Evolutionary conservation across 2,329 filamentous ascomycete species (phyloP).

Genomic region (Alternaria infectoria): DNA sequence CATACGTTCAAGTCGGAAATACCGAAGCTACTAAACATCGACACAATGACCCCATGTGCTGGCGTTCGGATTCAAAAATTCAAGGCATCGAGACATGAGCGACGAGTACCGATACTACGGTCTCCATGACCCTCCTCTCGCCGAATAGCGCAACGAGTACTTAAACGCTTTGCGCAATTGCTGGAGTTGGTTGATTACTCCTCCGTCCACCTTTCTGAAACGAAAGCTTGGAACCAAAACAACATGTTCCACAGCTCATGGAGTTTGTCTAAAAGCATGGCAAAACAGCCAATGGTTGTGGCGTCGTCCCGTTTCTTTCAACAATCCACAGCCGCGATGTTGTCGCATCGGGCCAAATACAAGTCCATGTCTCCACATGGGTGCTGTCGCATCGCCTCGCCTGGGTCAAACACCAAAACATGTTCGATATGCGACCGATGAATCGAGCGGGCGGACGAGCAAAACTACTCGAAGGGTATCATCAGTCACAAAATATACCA

Average conservation of each 20-base stretch:
- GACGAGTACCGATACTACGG: accelerated
- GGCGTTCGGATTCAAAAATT: background rate
- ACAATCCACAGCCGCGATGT: too few species aligned
- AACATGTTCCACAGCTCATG: background rate
- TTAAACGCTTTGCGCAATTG: background rate
- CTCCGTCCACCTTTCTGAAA: background rate
- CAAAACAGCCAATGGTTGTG: too few species aligned
- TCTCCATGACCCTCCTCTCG: background rate
- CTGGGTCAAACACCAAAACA: background rate
- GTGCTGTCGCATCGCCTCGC: background rate
- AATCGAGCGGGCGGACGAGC: background rate
- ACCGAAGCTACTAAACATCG: too few species aligned
- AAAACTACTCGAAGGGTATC: background rate
- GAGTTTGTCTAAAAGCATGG: background rate
- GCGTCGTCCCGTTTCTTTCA: too few species aligned
- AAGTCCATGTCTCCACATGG: too few species aligned
- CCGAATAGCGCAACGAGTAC: background rate
- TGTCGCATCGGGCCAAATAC: too few species aligned
- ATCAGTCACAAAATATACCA: background rate
- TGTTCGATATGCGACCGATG: background rate
- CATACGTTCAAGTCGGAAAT: background rate
- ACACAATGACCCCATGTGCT: too few species aligned
- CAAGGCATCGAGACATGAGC: background rate
- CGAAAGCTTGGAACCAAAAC: too few species aligned
- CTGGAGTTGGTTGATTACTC: background rate